Base-by-base conservation (phyloP, 2,329 filamentous ascomycete species). In the Triangularia setosa region DNA sequence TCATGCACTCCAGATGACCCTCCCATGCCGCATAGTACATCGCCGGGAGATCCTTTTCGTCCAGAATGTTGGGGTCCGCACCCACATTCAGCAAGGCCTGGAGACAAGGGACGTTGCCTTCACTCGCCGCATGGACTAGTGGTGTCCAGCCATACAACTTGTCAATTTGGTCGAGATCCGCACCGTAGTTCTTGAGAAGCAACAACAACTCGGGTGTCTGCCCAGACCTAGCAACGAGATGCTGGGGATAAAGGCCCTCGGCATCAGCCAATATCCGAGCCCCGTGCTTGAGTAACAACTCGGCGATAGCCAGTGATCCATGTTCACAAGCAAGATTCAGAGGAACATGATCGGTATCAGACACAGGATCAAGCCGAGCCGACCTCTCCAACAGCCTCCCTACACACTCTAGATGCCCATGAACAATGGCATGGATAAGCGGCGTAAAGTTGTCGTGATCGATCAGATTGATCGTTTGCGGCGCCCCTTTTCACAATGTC, bases 11-110 rank as follows among this genome's bases (percentile, higher is more conserved):
- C 62, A 98, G 79, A 74, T 98, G 92, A 0, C 95, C 95, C 79
- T 99, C 95, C 95, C 95, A 99, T 0, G 93, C 94, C 14, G 95
- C 95, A 77, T 99, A 99, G 77, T 99, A 99, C 88, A 98, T 93
- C 27, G 95, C 93, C 1, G 93, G 92, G 3, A 98, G 83, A 16
- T 88, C 90, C 74, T 98, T 99, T 78, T 99, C 95, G 73, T 99
- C 95, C 53, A 92, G 79, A 62, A 93, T 90, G 68, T 88, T 89
- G 1, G 90, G 85, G 71, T 96, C 87, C 3, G 90, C 93, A 7
- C 90, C 90, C 67, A 90, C 87, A 61, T 92, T 87, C 11, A 99
- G 82, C 3, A 99, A 82, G 1, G 89, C 91, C 69, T 92, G 86
- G 53, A 99, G 81, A 73, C 93, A 97, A 25, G 90, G 88, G 1